Percentiles rank a stretch among this genome's conserved stretches.
Conservation (phyloP, 331 rosid species). For the Dryas integrifolia region DNA sequence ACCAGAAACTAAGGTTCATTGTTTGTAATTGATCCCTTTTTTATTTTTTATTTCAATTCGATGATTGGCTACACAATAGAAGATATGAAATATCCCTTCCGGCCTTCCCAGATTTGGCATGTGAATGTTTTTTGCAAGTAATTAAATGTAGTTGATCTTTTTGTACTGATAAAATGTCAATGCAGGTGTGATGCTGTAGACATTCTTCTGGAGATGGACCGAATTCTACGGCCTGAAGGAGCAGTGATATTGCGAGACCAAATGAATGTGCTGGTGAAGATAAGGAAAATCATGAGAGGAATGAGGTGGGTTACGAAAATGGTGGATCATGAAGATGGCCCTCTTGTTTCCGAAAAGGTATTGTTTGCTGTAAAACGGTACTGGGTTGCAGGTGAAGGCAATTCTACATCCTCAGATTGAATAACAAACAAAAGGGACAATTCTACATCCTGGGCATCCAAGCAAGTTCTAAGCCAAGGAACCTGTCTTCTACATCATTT, state of each 20-base stretch:
- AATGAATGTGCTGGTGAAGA: slow-evolving; percentile 45
- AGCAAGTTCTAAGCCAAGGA: neutral
- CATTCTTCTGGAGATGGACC: slow-evolving; percentile 82
- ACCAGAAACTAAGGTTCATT: too few species aligned
- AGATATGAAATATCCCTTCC: too few species aligned
- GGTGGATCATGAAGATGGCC: slow-evolving; percentile 88
- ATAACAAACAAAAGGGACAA: neutral
- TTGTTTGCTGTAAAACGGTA: slow-evolving; percentile 70
- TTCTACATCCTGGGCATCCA: neutral
- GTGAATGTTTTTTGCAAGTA: neutral
- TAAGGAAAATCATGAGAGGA: slow-evolving; percentile 54
- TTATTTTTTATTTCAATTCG: too few species aligned
- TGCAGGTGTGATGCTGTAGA: slow-evolving; percentile 66
- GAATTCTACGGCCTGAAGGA: slow-evolving; percentile 83
- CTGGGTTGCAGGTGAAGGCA: slow-evolving; percentile 65
- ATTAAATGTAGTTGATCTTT: slow-evolving; percentile 9
- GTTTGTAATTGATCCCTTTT: too few species aligned
- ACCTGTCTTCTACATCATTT: neutral
- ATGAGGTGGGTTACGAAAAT: slow-evolving; percentile 77
- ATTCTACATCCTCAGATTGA: slow-evolving; percentile 42
- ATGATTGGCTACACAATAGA: too few species aligned
- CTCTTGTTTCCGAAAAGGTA: slow-evolving; percentile 60
- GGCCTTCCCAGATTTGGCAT: neutral
- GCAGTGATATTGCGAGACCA: slow-evolving; percentile 78
- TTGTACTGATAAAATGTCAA: slow-evolving; percentile 24